Evolutionary conservation across 768 basidiomycete genomes (phyloP), one percentile per base, ranked within the genome.

Genomic region (Cystofilobasidium ferigula): DNA sequence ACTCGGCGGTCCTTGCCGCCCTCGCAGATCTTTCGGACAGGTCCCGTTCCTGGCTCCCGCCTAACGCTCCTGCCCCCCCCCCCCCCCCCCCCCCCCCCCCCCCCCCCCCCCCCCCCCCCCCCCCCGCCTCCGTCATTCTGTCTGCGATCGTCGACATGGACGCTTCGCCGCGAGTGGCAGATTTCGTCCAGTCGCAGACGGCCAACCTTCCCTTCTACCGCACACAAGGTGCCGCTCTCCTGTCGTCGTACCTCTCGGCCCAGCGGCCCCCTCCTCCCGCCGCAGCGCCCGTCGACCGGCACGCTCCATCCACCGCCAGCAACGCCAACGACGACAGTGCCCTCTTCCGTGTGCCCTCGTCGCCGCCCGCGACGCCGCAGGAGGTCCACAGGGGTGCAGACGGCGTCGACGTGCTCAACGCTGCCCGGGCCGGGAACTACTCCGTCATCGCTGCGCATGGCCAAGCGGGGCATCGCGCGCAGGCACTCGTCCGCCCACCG

Each of bases 221-320:
- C 24, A 30, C 56, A 32, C 56, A 64, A 28, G 63, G 63, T 26
- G 20, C 45, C 20, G 56, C 63, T 35, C 57, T 48, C 36, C 47
- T 64, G 9, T 3, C 4, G 22, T 64, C 82, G 63, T 74, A 88
- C 88, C 81, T 70, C 77, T 79, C 73, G 82, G 80, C 68, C 83
- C 80, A 62, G 36, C 74, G 72, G 3, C 82, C 82, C 28, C 51
- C 10, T 18, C 51, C 51, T n/a, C 14, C 22, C 13, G 8, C 6
- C 20, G 42, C 4, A 5, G 6, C 48, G 48, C 51, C 51, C 7
- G 51, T 48, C 24, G n/a, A 48, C 14, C 16, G 40, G 3, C 40
- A 14, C 40, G 40, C 13, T 18, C 40, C 20, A 12, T 3, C 3
- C 40, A 3, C 13, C 7, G 40, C 40, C 28, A 32, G 6, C 28